Evolutionary conservation across 306 rosid species (phyloP).

Genomic region (Trifolium dubium): DNA sequence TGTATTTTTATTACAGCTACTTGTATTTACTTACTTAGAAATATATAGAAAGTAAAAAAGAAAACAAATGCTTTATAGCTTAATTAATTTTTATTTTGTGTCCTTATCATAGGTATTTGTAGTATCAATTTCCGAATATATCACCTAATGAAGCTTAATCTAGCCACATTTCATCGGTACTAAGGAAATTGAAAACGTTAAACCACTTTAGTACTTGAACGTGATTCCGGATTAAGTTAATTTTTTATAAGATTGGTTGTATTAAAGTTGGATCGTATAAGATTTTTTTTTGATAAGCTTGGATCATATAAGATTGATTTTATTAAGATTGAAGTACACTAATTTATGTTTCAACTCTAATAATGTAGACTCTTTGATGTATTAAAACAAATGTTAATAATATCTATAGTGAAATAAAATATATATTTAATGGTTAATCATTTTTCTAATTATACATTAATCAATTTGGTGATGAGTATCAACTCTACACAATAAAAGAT

Average conservation of each 20-base stretch:
- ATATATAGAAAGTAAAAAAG: conserved; percentile 15
- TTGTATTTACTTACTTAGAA: background rate
- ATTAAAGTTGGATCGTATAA: background rate
- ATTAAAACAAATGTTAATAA: too few relatives aligned
- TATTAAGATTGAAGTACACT: too few relatives aligned
- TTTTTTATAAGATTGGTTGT: background rate
- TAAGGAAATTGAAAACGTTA: background rate
- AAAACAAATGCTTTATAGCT: conserved; percentile 7
- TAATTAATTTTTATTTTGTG: background rate
- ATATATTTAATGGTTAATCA: too few relatives aligned
- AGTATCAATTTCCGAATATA: conserved; percentile 2
- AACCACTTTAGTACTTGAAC: background rate
- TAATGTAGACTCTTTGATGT: too few relatives aligned
- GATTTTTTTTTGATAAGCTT: too few relatives aligned
- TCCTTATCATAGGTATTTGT: background rate
- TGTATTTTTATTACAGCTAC: background rate
- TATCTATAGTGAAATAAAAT: too few relatives aligned
- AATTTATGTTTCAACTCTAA: too few relatives aligned
- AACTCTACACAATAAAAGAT: conserved; percentile 7
- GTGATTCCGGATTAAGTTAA: background rate
- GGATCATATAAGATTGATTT: too few relatives aligned
- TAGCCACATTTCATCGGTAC: conserved; percentile 12
- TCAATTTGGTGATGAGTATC: background rate
- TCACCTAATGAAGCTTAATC: background rate
- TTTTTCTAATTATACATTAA: background rate